Base-by-base conservation (phyloP, 2,329 filamentous ascomycete species). In the Zasmidium angulare region DNA sequence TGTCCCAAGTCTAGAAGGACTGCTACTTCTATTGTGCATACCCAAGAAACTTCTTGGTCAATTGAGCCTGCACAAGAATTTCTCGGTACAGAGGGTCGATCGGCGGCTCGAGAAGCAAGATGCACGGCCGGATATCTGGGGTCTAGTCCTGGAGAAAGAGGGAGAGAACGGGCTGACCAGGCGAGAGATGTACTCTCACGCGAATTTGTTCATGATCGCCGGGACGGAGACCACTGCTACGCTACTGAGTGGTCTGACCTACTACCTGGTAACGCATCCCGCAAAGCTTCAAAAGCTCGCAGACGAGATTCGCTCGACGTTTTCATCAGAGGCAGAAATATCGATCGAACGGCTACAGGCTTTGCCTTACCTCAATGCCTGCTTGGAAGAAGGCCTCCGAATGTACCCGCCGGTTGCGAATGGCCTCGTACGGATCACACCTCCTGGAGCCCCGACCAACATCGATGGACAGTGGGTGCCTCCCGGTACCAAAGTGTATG, bases 181-280 rank as follows among this genome's bases (percentile, higher is more conserved):
- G 11, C 69, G 60, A 0, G 74, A 77, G 54, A 71, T 76, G 59
- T 65, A 71, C 22, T 59, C 66, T 23, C 75, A 72, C 49, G 65
- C 65, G 10, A 60, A 64, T 4, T 55, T 72, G 3, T 66, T 77
- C 50, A 77, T 80, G 62, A 81, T 89, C 63, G 90, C 89, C 0
- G 90, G 90, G 2, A 88, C 84, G 1, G 90, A 93, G 73, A 93
- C 89, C 0, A 93, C 89, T 0, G 89, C 88, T 48, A 92, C 92
- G 67, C 84, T 84, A 1, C 79, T 92, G 0, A 82, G 83, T 1
- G 81, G 86, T 2, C 82, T 91, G 0, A 89, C 92, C 63, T 92
- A 91, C 75, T 86, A 86, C 71, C 75, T 92, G 3, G 78, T 92
- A 26, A 86, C 85, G 67, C 84, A 86, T 65, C 86, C 86, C 0